Conservation (phyloP, 306 rosid species). For the Dicorynia guianensis region DNA sequence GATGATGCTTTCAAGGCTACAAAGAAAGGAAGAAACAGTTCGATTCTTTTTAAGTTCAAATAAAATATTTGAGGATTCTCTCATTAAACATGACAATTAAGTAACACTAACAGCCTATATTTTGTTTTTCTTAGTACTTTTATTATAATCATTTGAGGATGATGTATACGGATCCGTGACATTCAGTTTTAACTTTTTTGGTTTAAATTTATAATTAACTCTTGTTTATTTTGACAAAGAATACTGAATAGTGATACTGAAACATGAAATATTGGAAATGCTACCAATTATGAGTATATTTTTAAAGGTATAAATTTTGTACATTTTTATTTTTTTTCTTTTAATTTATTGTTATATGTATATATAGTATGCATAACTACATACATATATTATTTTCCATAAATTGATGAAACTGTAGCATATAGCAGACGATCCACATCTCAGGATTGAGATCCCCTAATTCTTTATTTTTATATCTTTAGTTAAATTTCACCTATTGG, state of each 20-base stretch:
- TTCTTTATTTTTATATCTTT: too few species aligned
- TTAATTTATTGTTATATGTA: too few species aligned
- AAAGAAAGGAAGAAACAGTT: background rate
- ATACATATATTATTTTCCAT: too few species aligned
- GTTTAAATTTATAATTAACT: background rate
- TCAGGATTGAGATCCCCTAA: too few species aligned
- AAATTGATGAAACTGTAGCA: too few species aligned
- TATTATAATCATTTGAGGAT: background rate
- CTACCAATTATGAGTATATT: too few species aligned
- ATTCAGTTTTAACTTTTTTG: background rate
- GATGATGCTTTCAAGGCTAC: slow-evolving; percentile 16
- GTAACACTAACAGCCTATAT: background rate
- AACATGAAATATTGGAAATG: background rate
- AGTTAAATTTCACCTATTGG: too few species aligned
- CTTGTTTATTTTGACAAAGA: background rate
- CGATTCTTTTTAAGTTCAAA: background rate
- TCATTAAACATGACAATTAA: slow-evolving; percentile 18
- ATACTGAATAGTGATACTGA: background rate
- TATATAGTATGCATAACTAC: too few species aligned
- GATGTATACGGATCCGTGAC: slow-evolving; percentile 13
- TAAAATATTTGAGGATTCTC: slow-evolving; percentile 37
- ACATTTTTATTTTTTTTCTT: too few species aligned
- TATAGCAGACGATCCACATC: too few species aligned
- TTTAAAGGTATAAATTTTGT: too few species aligned
- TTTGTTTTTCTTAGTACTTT: background rate